Evolutionary conservation across 768 basidiomycete genomes (phyloP).

Genomic region (Cystobasidiopsis lactophilus): DNA sequence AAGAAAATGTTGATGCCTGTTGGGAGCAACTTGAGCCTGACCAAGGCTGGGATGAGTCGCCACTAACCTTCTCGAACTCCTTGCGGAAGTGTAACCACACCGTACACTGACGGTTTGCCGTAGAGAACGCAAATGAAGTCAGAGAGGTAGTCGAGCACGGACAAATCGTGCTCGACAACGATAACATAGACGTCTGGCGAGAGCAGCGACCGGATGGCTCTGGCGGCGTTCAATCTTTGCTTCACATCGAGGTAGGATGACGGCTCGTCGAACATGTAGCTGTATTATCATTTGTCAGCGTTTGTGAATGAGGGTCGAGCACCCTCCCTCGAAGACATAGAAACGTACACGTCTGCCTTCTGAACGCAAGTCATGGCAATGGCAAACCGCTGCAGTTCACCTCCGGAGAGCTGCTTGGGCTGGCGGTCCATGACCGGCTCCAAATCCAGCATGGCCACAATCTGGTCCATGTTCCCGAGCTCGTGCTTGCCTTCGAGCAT

Average conservation of each 20-base stretch:
- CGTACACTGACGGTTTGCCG: conserved; percentile 90
- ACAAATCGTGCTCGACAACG: conserved; percentile 95
- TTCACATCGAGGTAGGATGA: conserved; percentile 93
- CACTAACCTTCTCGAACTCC: conserved; percentile 57
- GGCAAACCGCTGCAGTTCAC: conserved; percentile 92
- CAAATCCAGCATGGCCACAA: conserved; percentile 70
- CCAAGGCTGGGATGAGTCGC: no score
- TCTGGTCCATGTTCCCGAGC: conserved; percentile 61
- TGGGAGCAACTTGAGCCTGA: not conserved
- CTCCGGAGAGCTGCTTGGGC: conserved; percentile 68
- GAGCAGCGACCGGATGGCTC: conserved; percentile 75
- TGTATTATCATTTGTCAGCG: conserved; percentile 23
- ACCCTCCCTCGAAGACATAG: not conserved
- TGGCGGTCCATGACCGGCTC: conserved; percentile 69
- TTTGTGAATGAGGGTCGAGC: not conserved
- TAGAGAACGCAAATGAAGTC: conserved; percentile 97
- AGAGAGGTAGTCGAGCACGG: conserved; percentile 91
- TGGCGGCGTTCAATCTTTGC: conserved; percentile 82
- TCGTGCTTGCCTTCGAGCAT: conserved; percentile 88
- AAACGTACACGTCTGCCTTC: conserved; percentile 70
- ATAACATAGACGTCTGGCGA: conserved; percentile 73
- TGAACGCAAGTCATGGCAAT: conserved; percentile 96
- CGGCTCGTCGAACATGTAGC: conserved; percentile 98
- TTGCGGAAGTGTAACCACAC: conserved; percentile 96
- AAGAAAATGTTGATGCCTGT: conserved; percentile 97